Evolutionary conservation across 306 rosid species (phyloP).

Genomic region (Lathyrus aphaca): DNA sequence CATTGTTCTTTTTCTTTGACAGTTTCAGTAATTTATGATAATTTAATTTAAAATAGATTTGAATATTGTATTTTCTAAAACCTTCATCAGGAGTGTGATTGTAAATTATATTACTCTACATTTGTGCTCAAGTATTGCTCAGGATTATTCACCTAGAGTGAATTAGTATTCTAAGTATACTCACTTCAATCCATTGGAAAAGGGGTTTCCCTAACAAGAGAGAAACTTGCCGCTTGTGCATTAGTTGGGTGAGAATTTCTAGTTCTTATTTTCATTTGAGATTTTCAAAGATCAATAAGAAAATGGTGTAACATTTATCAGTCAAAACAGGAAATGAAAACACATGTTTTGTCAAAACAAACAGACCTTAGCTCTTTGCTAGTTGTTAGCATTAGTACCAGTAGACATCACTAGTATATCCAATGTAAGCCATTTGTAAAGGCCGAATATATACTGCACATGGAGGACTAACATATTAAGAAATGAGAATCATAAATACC

Average conservation of each 20-base stretch:
- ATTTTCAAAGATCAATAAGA: conserved; percentile 4
- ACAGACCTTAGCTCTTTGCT: conserved; percentile 29
- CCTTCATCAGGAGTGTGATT: conserved; percentile 22
- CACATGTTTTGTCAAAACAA: too few relatives aligned
- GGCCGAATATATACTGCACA: conserved; percentile 23
- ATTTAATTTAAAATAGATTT: conserved; percentile 21
- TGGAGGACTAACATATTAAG: conserved; percentile 13
- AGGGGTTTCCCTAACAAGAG: neutral
- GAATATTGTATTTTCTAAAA: conserved; percentile 29
- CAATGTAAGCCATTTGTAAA: conserved; percentile 23
- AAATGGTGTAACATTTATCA: neutral
- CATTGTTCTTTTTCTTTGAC: conserved; percentile 17
- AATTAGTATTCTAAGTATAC: conserved; percentile 1
- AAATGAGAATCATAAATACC: neutral
- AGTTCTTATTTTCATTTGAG: neutral
- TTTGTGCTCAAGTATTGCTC: conserved; percentile 30
- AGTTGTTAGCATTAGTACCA: conserved; percentile 5
- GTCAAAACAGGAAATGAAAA: too few relatives aligned
- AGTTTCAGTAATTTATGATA: too few relatives aligned
- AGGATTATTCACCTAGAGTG: conserved; percentile 8
- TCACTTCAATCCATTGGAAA: neutral
- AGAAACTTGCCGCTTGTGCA: neutral
- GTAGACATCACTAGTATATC: conserved; percentile 27
- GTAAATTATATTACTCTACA: conserved; percentile 37
- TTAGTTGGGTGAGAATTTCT: neutral